These are phyloP conservation scores for Salix udensis DNA, from an alignment of 345 rosid genomes.

Conservation along the genomic window DNA sequence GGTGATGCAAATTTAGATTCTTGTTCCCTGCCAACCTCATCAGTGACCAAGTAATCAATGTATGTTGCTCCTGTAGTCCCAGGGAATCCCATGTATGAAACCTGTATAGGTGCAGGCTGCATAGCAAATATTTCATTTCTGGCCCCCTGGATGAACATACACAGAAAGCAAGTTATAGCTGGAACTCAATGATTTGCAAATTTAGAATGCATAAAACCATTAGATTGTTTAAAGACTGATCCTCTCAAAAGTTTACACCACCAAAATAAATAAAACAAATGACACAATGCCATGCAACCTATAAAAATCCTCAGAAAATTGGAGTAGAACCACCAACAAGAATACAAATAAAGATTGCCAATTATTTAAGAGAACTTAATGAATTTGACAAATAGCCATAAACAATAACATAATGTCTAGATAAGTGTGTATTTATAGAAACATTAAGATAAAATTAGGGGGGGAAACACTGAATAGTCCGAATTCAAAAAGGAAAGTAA, in stretches of 20 bases:
- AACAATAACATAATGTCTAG: neutral
- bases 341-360: neutral
- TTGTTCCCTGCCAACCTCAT: slow-evolving; percentile 54
- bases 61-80: slow-evolving; percentile 97
- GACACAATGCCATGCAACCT: neutral
- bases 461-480: neutral
- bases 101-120: slow-evolving; percentile 97
- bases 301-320: neutral
- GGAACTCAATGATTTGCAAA: neutral
- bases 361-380: neutral
- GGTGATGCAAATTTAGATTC: neutral
- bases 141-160: slow-evolving; percentile 63
- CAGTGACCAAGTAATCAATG: slow-evolving; percentile 93
- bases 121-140: slow-evolving; percentile 96
- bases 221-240: neutral
- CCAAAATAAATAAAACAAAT: neutral
- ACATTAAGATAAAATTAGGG: neutral
- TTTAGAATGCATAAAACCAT: neutral
- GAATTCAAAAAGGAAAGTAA: neutral
- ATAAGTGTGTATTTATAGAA: neutral
- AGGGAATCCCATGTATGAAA: slow-evolving; percentile 99
- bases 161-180: neutral
- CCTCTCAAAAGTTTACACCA: neutral
- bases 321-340: neutral
- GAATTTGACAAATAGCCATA: neutral